A percentile compares a stretch with the other conserved stretches of the same genome.
Conservation (phyloP, 108 stramenopile species). For the Pseudonitzschia pungens region DNA sequence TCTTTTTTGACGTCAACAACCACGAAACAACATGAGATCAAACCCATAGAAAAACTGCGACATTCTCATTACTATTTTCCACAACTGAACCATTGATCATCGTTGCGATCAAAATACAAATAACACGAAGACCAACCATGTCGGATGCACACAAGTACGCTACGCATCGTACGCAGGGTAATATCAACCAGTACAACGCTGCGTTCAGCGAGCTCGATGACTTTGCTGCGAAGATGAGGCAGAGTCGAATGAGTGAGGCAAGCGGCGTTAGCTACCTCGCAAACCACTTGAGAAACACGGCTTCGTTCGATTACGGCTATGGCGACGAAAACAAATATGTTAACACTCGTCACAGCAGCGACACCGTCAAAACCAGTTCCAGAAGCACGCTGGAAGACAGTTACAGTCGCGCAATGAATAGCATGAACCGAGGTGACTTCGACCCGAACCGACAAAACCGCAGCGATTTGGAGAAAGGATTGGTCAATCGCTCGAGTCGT, state of each 20-base stretch:
- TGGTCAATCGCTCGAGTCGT: not conserved
- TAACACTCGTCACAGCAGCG: not conserved
- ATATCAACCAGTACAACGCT: not conserved
- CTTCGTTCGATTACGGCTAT: not conserved
- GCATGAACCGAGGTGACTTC: constrained; percentile 2
- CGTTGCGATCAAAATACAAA: too few relatives aligned
- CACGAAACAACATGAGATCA: too few relatives aligned
- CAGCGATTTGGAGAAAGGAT: not conserved
- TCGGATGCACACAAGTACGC: not conserved
- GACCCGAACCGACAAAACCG: not conserved
- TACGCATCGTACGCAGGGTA: not conserved
- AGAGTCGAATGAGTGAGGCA: constrained; percentile 3
- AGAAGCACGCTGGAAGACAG: constrained; percentile 3
- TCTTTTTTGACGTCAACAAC: too few relatives aligned
- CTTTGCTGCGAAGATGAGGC: not conserved
- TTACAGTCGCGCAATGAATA: constrained; percentile 6
- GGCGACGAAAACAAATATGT: not conserved
- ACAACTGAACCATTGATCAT: too few relatives aligned
- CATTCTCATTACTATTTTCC: too few relatives aligned
- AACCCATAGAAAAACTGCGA: too few relatives aligned
- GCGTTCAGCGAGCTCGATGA: not conserved
- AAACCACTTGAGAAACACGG: constrained; percentile 9
- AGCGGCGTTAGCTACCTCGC: constrained; percentile 20
- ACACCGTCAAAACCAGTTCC: not conserved
- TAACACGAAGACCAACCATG: not conserved